These are phyloP conservation scores for Termitomyces sp. DNA, from an alignment of 768 basidiomycete species.

Conservation along the genomic window DNA sequence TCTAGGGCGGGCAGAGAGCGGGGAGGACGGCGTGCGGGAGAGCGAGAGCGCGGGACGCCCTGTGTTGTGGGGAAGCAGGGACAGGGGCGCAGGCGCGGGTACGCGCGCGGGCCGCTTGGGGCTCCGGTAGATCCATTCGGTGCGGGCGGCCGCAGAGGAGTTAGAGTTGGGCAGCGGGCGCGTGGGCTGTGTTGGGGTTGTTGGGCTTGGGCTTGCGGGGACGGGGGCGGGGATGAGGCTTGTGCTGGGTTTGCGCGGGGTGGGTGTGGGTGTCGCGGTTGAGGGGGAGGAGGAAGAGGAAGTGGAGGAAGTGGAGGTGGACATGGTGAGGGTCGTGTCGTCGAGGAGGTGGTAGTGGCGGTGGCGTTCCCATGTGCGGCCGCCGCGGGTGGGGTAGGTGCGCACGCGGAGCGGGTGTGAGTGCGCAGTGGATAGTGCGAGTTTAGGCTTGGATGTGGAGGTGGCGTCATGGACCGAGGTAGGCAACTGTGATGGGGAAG, in stretches of 20 bases:
- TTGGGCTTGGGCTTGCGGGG: background rate
- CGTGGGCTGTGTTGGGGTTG: slow-evolving; percentile 1
- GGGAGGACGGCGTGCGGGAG: slow-evolving; percentile 17
- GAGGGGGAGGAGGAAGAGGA: background rate
- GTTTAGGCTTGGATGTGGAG: slow-evolving; percentile 4
- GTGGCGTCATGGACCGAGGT: slow-evolving; percentile 4
- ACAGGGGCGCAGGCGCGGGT: background rate
- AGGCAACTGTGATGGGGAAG: background rate
- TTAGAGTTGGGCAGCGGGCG: slow-evolving; percentile 1
- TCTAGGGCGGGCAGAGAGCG: slow-evolving; percentile 19
- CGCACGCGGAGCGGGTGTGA: background rate
- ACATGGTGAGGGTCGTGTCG: background rate
- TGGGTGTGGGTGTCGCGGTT: background rate
- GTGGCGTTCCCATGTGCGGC: background rate
- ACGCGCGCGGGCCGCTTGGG: slow-evolving; percentile 15
- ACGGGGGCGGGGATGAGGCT: slow-evolving; percentile 8
- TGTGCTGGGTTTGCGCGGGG: slow-evolving; percentile 2
- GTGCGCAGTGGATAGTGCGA: background rate
- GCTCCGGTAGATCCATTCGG: slow-evolving; percentile 20
- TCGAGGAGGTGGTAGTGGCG: slow-evolving; percentile 3
- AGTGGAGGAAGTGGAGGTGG: background rate
- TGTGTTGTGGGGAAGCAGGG: background rate
- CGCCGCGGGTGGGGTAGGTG: background rate
- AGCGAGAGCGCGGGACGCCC: slow-evolving; percentile 19
- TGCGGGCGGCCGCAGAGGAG: slow-evolving; percentile 7